These are phyloP conservation scores for Torulaspora franciscae DNA, from an alignment of 805 yeast species.

Conservation along the genomic window DNA sequence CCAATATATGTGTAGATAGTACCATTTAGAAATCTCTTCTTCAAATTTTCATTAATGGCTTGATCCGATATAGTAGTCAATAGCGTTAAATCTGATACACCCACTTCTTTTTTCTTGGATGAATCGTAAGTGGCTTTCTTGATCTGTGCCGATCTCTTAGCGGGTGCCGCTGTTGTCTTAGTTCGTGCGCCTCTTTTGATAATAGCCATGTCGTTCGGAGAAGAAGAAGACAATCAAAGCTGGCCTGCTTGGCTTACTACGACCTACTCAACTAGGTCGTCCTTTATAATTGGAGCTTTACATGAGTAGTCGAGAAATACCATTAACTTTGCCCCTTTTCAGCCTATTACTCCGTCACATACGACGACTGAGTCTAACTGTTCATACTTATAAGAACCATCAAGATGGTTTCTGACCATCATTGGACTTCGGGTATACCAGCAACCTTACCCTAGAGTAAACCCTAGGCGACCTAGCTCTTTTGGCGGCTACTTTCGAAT, in stretches of 20 bases:
- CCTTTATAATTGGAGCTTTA: neutral
- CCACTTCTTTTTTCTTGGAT: constrained; percentile 91
- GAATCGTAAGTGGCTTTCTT: constrained; percentile 89
- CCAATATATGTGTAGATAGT: constrained; percentile 91
- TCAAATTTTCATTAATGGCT: constrained; percentile 83
- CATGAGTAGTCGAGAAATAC: constrained; percentile 2
- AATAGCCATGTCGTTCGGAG: constrained; percentile 55
- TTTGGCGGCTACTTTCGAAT: no score
- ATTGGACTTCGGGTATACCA: neutral
- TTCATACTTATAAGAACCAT: neutral
- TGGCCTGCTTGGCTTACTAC: neutral
- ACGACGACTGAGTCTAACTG: neutral
- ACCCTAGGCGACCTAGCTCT: no score
- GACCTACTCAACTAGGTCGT: neutral
- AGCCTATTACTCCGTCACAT: neutral
- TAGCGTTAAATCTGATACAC: constrained; percentile 90
- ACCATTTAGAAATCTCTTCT: constrained; percentile 83
- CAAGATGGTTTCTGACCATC: neutral
- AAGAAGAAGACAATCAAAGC: neutral
- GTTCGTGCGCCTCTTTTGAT: constrained; percentile 69
- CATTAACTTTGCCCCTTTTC: constrained; percentile 7
- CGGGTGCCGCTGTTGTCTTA: constrained; percentile 49
- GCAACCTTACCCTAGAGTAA: no score
- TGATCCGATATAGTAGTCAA: constrained; percentile 86
- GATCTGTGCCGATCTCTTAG: constrained; percentile 50